Base-by-base conservation (phyloP, 1,284 basidiomycete genomes). In the Moesziomyces globuligerus region DNA sequence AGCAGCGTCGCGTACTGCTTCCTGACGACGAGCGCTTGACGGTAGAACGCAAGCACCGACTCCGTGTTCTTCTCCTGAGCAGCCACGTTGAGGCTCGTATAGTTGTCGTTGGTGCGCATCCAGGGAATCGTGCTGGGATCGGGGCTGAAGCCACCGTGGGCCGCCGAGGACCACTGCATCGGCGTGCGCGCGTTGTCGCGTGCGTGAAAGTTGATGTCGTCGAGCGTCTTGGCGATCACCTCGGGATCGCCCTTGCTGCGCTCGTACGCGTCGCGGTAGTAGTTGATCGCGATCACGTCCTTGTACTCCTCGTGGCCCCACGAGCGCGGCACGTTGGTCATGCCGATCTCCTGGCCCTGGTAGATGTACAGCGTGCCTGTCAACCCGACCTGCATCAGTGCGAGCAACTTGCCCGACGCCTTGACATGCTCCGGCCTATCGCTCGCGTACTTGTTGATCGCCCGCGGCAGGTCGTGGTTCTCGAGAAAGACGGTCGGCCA, bases 51-150 rank as follows among this genome's bases (percentile, higher is more conserved):
- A 29, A 85, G 84, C 3, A 90, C 87, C 62, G 87, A 89, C 11
- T 83, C 59, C 0, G 82, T 62, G 51, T 89, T 86, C 1, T 78
- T 67, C 13, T 85, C 51, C 79, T 90, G 87, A 6, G 79, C 82
- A 3, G 81, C 84, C 5, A 85, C 89, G 73, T 91, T 91, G 86
- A 89, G 90, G 7, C 82, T 75, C 15, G 60, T 62, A 74, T 88
- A 89, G 72, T 90, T 89, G 38, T 90, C 89, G 72, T 90, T 89
- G 3, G 89, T 87, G 18, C 88, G 85, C 89, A 91, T 91, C 90
- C 90, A 91, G 0, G 90, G 89, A 9, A 81, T 85, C 1, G 53
- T 69, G 23, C 49, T 71, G 11, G 52, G 39, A 23, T 86, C 87
- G 0, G 85, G 85, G 4, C 87, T 88, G 81, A 91, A 91, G 1